These are phyloP conservation scores for Adansonia digitata DNA, from an alignment of 345 rosid species.

Conservation along the genomic window DNA sequence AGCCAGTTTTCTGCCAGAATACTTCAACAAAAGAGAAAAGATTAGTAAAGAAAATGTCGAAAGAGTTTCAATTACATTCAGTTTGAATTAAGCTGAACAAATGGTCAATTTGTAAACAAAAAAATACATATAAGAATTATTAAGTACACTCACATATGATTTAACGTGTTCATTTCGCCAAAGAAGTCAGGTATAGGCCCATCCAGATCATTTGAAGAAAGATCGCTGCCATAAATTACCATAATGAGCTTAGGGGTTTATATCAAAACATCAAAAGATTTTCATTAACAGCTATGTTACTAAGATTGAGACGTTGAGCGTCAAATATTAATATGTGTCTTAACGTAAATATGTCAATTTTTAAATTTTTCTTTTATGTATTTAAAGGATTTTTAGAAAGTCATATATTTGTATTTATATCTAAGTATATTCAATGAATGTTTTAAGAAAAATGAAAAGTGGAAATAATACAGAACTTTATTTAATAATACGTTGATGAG, in stretches of 20 bases:
- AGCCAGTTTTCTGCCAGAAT: background rate
- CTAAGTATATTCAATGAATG: too few species aligned
- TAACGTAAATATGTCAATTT: too few species aligned
- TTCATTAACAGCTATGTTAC: too few species aligned
- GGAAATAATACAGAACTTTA: too few species aligned
- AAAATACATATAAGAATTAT: background rate
- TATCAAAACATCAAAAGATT: background rate
- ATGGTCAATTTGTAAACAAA: background rate
- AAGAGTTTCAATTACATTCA: background rate
- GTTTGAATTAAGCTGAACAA: background rate
- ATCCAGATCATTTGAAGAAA: constrained; percentile 5
- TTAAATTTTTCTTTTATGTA: too few species aligned
- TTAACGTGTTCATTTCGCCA: background rate
- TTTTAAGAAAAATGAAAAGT: too few species aligned
- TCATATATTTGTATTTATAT: too few species aligned
- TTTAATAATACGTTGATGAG: too few species aligned
- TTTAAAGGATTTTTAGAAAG: too few species aligned
- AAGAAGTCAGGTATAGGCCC: constrained; percentile 9
- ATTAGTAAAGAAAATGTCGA: background rate
- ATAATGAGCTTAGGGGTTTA: background rate
- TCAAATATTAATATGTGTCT: too few species aligned
- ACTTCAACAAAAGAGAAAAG: background rate
- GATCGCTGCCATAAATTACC: background rate
- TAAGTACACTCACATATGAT: background rate
- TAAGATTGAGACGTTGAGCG: too few species aligned